Percentiles rank a stretch among this genome's conserved stretches.
phyloP scores from a whole-genome alignment of 257 asterid genomes.

The Penstemon barbatus region DNA sequence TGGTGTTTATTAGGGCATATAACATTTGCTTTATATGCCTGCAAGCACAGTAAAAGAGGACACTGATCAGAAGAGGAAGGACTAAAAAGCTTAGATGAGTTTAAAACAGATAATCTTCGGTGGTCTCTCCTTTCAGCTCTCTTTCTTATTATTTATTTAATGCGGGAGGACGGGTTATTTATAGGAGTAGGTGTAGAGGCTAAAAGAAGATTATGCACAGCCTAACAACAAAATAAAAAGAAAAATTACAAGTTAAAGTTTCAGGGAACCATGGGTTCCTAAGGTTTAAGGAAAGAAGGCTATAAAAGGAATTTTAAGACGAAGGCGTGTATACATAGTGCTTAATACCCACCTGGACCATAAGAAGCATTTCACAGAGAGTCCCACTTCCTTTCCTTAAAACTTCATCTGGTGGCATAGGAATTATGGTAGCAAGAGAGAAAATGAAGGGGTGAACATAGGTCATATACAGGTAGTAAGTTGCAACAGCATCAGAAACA shows the following conservation, averaged over 20 bases:
- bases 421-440: constrained; percentile 96
- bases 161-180: constrained; percentile 4
- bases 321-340: constrained; percentile 14
- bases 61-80: constrained; percentile 21
- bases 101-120: constrained; percentile 16
- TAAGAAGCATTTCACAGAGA: constrained; percentile 98
- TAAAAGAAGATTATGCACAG: constrained; percentile 23
- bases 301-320: constrained; percentile 12
- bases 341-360: constrained; percentile 80
- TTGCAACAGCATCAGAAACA: constrained; percentile 98
- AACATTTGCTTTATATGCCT: constrained; percentile 95
- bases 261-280: background rate
- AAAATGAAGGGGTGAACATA: constrained; percentile 97
- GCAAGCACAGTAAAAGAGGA: constrained; percentile 38
- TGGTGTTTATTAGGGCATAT: constrained; percentile 98
- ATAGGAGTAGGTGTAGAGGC: constrained; percentile 16
- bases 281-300: constrained; percentile 10
- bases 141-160: constrained; percentile 6
- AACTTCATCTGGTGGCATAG: constrained; percentile 99
- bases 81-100: constrained; percentile 20
- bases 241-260: constrained; percentile 16
- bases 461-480: constrained; percentile 95
- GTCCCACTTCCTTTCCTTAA: constrained; percentile 99
- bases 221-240: constrained; percentile 16
- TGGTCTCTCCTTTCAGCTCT: constrained; percentile 24